phyloP scores from a whole-genome alignment of 495 filamentous ascomycete genomes.

The Lophium mytilinum region DNA sequence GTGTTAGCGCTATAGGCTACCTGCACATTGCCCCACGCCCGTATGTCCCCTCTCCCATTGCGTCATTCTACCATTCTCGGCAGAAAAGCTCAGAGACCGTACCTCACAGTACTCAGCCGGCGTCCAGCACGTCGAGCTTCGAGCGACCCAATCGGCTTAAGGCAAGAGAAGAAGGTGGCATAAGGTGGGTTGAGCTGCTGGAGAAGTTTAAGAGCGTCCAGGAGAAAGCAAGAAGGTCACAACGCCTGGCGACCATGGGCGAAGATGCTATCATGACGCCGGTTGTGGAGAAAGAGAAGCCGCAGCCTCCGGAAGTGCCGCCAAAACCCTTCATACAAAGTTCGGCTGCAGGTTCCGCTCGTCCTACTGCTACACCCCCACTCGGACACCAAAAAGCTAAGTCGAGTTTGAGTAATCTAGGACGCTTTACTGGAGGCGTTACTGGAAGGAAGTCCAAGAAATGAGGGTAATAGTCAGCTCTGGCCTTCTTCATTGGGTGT shows the following conservation, averaged over 20 bases:
- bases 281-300: constrained; percentile 21
- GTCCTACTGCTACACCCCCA: neutral
- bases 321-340: constrained; percentile 8
- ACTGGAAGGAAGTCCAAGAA: constrained; percentile 20
- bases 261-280: constrained; percentile 11
- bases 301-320: constrained; percentile 12
- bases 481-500: constrained; percentile 41
- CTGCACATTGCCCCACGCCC: constrained; percentile 75
- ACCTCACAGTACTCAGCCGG: constrained; percentile 17
- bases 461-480: neutral
- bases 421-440: constrained; percentile 23
- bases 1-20: constrained; percentile 92
- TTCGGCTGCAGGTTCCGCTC: neutral
- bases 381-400: constrained; percentile 11
- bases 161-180: constrained; percentile 69
- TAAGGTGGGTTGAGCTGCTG: constrained; percentile 89
- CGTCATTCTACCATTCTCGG: constrained; percentile 31
- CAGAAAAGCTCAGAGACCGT: constrained; percentile 27
- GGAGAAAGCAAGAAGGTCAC: constrained; percentile 58
- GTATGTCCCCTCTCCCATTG: constrained; percentile 47
- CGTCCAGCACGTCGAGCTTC: constrained; percentile 38
- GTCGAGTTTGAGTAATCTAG: constrained; percentile 17
- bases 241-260: constrained; percentile 30
- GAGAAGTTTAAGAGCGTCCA: constrained; percentile 91
- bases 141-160: constrained; percentile 80